Base-by-base conservation (phyloP, 1,139 yeast species). In the Blastobotrys arbuscula region DNA sequence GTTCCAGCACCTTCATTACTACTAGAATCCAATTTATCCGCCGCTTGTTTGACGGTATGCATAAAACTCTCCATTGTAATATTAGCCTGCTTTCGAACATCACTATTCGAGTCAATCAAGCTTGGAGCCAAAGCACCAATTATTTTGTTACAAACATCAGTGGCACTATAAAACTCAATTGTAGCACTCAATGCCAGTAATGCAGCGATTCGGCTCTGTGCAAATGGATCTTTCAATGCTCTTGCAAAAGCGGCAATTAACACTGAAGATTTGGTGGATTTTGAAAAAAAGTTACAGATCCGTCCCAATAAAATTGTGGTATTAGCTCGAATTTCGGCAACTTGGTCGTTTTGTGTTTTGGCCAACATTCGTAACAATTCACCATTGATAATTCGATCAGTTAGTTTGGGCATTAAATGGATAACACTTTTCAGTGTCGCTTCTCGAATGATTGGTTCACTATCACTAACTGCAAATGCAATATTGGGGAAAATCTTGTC, bases 61-160 rank as follows among this genome's bases (percentile, higher is more conserved):
- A 88, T 74, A 60, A 84, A 86, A 31, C 76, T 55, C 35, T 81
- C 79, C 60, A 89, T 82, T 0, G 88, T 74, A 45, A 73, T 67
- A 55, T 78, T 79, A 0, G 97, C 95, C 59, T 84, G 87, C 1
- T 66, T 65, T 49, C 97, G 73, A 1, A 90, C 92, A 48, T 78
- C 75, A 1, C 79, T 74, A 50, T 83, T 82, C 49, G 73, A 76
- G 63, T 92, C 98, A 66, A 92, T 75, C 51, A 92, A 71, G 0
- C 92, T 79, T 1, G 94, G 87, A 0, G 96, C 90, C 52, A 92
- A 76, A 6, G 89, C 88, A 0, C 96, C 94, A 52, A 92, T 67
- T n/a, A 90, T 77, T 61, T 84, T 86, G 33, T 82, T 79, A 53
- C 96, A 86, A 49, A 89, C 82, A 47, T 89, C 85, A 24, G 79